Percentiles rank a stretch among this genome's conserved stretches.
These are phyloP conservation scores for Polychaeton citri DNA, from an alignment of 2,329 filamentous ascomycete genomes.

Conservation along the genomic window DNA sequence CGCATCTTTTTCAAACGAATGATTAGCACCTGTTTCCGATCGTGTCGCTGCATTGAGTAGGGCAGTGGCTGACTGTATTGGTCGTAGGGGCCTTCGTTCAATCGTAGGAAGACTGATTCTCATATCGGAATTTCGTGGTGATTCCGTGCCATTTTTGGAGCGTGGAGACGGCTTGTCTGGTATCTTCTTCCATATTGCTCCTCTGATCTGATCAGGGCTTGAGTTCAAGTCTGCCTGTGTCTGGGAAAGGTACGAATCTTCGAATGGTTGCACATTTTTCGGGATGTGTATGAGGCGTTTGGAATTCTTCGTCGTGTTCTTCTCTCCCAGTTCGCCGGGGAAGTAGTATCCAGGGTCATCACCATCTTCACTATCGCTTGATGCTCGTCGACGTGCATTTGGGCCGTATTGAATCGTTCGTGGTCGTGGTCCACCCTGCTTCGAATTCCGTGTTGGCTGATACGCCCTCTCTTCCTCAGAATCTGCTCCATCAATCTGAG, in stretches of 20 bases:
- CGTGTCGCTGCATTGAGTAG: background rate
- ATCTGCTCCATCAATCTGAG: conserved; percentile 12
- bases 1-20: conserved; percentile 12
- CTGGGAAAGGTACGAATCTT: conserved; percentile 30
- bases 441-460: conserved; percentile 10
- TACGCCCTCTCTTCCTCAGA: conserved; percentile 10
- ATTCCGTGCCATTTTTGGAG: too few relatives aligned
- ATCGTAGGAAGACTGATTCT: too few relatives aligned
- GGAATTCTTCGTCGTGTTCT: conserved; percentile 18
- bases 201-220: conserved; percentile 31
- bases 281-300: conserved; percentile 32
- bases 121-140: too few relatives aligned
- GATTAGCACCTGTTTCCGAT: background rate
- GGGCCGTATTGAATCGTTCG: too few relatives aligned
- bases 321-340: conserved; percentile 12
- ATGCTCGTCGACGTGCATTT: too few relatives aligned
- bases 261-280: conserved; percentile 24
- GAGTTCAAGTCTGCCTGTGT: conserved; percentile 26
- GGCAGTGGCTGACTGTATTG: background rate
- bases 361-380: conserved; percentile 5
- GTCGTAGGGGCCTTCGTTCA: background rate
- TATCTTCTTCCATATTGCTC: conserved; percentile 35
- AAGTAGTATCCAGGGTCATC: conserved; percentile 13
- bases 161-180: conserved; percentile 8
- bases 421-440: too few relatives aligned